Evolutionary conservation across 345 rosid species (phyloP).

Genomic region (Hirschfeldia incana): DNA sequence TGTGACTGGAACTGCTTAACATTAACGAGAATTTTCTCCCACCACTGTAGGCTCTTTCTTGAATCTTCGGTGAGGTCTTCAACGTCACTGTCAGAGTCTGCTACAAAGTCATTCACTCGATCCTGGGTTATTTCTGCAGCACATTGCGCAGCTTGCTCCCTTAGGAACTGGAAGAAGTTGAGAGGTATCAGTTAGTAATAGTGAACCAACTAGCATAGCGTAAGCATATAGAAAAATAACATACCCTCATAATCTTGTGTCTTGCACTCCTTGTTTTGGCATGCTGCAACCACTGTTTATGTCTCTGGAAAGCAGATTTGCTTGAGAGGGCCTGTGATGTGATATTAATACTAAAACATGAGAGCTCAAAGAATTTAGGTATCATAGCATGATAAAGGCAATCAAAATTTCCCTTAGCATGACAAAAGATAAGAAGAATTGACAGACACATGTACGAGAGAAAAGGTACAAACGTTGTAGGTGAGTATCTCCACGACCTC

Average conservation of each 20-base stretch:
- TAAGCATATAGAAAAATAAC: neutral
- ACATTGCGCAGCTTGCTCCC: slow-evolving; percentile 88
- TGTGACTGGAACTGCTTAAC: slow-evolving; percentile 51
- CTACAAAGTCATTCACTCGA: slow-evolving; percentile 62
- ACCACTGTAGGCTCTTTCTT: slow-evolving; percentile 50
- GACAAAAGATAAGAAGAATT: slow-evolving; percentile 20
- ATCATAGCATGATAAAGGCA: slow-evolving; percentile 13
- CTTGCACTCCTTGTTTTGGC: slow-evolving; percentile 96
- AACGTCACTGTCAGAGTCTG: slow-evolving; percentile 69
- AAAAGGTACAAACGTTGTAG: slow-evolving; percentile 65
- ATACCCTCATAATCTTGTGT: slow-evolving; percentile 91
- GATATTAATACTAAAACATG: slow-evolving; percentile 4
- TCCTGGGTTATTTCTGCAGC: slow-evolving; percentile 82
- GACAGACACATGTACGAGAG: slow-evolving; percentile 7
- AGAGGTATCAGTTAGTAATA: slow-evolving; percentile 19
- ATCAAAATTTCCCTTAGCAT: neutral
- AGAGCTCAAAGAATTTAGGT: slow-evolving; percentile 4
- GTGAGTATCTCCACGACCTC: slow-evolving; percentile 98
- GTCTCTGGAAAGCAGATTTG: slow-evolving; percentile 87
- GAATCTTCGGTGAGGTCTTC: slow-evolving; percentile 56
- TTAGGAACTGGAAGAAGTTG: slow-evolving; percentile 63
- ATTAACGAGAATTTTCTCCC: slow-evolving; percentile 68
- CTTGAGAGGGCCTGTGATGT: slow-evolving; percentile 79
- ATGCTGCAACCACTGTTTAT: slow-evolving; percentile 86
- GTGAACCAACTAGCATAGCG: slow-evolving; percentile 6